Evolutionary conservation across 164 flowering plant species (phyloP).

Genomic region (Piper longum): DNA sequence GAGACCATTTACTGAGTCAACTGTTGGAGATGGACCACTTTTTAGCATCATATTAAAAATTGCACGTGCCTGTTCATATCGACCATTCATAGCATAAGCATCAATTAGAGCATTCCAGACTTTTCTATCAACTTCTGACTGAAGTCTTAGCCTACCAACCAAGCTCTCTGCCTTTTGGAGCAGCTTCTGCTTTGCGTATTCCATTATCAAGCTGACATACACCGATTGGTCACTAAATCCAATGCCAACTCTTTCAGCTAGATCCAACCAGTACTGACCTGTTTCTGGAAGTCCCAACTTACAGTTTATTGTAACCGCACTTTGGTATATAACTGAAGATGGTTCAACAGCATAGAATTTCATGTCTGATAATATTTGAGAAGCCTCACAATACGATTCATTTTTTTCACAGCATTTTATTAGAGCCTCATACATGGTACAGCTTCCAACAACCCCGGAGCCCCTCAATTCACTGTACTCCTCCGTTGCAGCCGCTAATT

Average conservation of each 20-base stretch:
- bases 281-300: slow-evolving; percentile 82
- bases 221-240: slow-evolving; percentile 23
- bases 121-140: slow-evolving; percentile 41
- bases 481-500: slow-evolving; percentile 12
- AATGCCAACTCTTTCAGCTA: slow-evolving; percentile 42
- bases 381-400: slow-evolving; percentile 45
- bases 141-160: slow-evolving; percentile 45
- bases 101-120: slow-evolving; percentile 80
- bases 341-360: slow-evolving; percentile 48
- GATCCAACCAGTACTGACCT: slow-evolving; percentile 49
- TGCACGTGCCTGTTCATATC: slow-evolving; percentile 89
- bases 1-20: slow-evolving; percentile 69
- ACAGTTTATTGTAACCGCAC: slow-evolving; percentile 44
- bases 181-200: slow-evolving; percentile 58
- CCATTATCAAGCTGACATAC: slow-evolving; percentile 43
- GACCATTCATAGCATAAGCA: slow-evolving; percentile 80
- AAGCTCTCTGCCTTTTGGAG: slow-evolving; percentile 71
- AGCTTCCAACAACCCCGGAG: slow-evolving; percentile 22
- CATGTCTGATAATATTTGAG: slow-evolving; percentile 81
- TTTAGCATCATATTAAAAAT: slow-evolving; percentile 80
- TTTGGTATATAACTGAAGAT: slow-evolving; percentile 30
- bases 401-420: slow-evolving; percentile 49
- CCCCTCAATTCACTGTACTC: slow-evolving; percentile 34
- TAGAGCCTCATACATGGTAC: slow-evolving; percentile 49
- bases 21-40: slow-evolving; percentile 85